Base-by-base conservation (phyloP, 768 basidiomycete species). In the Scleroderma bovista region DNA sequence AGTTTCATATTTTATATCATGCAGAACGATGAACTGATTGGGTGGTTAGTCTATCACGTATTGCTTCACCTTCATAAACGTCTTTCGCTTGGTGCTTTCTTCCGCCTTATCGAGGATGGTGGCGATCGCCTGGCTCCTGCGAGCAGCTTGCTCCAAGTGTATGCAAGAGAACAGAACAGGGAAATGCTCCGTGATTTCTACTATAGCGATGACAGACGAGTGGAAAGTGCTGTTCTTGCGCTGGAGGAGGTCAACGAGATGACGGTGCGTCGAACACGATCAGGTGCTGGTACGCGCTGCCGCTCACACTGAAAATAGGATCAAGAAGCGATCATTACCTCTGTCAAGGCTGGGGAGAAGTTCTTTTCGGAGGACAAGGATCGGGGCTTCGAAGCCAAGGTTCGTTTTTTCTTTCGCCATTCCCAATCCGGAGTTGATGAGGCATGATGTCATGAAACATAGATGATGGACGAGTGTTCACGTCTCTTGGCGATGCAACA, bases 291-390 rank as follows among this genome's bases (percentile, higher is more conserved):
- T 37, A 46, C 7, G 2, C 23, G 7, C 4, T 23, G 8, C 37
- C 6, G 17, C 39, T 63, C 15, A 56, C 38, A 31, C n/a, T 34
- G 44, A 32, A 15, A 17, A 3, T 55, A 96, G 92, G 88, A 93
- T 65, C 81, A 84, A 40, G 58, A 72, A 15, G 79, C 90, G 2
- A 83, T 80, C 60, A 75, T 93, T 33, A 73, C 77, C 0, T 78
- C 84, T 15, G 79, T 95, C 48, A 86, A 85, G 62, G 75, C 81
- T 16, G 92, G 94, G 1, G 88, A 91, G 52, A 97, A 93, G 62
- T 93, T 89, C 68, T 93, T 98, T 61, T 86, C 84, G 1, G 93
- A 99, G 63, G 93, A 98, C 63, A 97, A 93, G 65, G 93, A 98
- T 56, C 77, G 84, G 2, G 57, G 69, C 0, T 98, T 97, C 62